These are phyloP conservation scores for Pelargonium australe DNA, from an alignment of 441 rosid species.

Conservation along the genomic window DNA sequence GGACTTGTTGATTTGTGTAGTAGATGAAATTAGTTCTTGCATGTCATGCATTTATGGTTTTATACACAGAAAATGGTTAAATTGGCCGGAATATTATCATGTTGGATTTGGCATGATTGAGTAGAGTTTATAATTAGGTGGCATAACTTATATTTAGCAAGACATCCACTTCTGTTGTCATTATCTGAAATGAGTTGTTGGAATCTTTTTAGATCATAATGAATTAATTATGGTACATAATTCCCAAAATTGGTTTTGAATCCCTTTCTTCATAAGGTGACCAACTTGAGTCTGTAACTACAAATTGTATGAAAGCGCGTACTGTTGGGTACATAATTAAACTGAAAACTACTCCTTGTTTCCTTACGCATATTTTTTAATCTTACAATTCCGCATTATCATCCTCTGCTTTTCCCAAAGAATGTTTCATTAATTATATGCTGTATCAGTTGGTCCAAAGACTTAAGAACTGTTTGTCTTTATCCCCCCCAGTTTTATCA, in stretches of 20 bases:
- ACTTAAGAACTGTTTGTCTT: neutral
- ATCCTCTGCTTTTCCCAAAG: no score
- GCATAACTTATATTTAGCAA: neutral
- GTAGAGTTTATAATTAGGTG: neutral
- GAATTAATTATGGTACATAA: neutral
- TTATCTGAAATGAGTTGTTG: neutral
- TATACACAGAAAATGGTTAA: no score
- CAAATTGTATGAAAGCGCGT: neutral
- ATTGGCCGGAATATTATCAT: neutral
- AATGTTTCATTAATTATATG: no score
- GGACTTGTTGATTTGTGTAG: no score
- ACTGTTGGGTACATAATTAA: no score
- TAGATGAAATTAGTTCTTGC: no score
- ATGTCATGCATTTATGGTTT: no score
- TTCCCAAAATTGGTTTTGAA: neutral
- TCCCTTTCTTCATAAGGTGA: neutral
- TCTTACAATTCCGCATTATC: no score
- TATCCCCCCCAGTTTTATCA: neutral
- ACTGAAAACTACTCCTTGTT: no score
- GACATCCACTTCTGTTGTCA: neutral
- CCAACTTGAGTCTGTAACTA: neutral
- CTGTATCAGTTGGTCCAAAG: no score
- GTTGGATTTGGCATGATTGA: neutral
- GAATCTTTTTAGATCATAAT: neutral
- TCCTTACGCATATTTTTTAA: no score